These are phyloP conservation scores for Daphne laureola DNA, from an alignment of 441 rosid species.

Conservation along the genomic window DNA sequence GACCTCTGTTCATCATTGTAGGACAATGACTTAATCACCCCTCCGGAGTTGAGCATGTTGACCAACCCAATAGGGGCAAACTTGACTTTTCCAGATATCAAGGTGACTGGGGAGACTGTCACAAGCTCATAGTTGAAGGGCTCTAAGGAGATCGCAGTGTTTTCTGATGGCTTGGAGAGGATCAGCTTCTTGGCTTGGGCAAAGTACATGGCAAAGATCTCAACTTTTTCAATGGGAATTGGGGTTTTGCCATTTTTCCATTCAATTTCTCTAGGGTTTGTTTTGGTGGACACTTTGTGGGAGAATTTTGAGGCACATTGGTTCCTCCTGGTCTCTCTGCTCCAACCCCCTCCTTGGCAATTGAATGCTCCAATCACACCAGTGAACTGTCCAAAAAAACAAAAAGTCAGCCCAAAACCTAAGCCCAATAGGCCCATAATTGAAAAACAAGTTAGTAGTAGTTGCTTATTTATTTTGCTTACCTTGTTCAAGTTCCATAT, in stretches of 20 bases:
- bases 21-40: conserved; percentile 50
- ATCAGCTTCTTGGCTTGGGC: conserved; percentile 45
- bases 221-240: conserved; percentile 39
- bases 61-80: conserved; percentile 73
- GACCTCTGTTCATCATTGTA: conserved; percentile 12
- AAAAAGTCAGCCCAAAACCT: not conserved
- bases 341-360: conserved; percentile 94
- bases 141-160: conserved; percentile 37
- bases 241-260: conserved; percentile 67
- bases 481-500: conserved; percentile 89
- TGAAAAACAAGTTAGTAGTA: not conserved
- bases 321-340: conserved; percentile 48
- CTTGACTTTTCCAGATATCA: conserved; percentile 28
- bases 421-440: not conserved
- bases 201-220: conserved; percentile 51
- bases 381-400: conserved; percentile 31
- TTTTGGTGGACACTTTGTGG: conserved; percentile 26
- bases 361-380: conserved; percentile 70
- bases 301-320: conserved; percentile 45
- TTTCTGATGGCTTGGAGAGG: conserved; percentile 33
- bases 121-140: conserved; percentile 61
- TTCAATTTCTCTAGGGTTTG: conserved; percentile 46
- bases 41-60: conserved; percentile 77
- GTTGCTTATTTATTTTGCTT: not conserved
- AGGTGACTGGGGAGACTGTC: conserved; percentile 46